Evolutionary conservation across 2,329 filamentous ascomycete species (phyloP), one percentile per base, ranked within the genome.

Genomic region (Phyllosticta ampelicida): DNA sequence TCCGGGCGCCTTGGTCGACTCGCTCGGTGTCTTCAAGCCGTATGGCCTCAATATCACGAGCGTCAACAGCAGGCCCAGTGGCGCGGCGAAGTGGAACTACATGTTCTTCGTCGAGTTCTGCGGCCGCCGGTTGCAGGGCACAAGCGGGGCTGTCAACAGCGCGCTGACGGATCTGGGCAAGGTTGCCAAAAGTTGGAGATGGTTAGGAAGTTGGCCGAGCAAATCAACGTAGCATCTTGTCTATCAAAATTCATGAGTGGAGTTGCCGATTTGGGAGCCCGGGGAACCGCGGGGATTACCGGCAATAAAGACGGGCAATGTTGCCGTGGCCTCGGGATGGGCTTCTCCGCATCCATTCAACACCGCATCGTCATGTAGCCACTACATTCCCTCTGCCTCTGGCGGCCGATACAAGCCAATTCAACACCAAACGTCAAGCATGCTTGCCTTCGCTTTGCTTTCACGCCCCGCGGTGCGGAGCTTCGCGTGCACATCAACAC

Each of bases 71-170:
- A 76, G 92, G 62, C 92, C 92, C 5, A 90, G 88, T 65, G 80
- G 87, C 58, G 76, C 80, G 48, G 75, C 77, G 64, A 83, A 87
- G 19, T 97, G 95, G 82, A 85, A 95, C 70, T 97, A 97, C 74
- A 82, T 96, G 44, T 96, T 97, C 75, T 91, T 97, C 68, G 85
- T 96, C 28, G 92, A 97, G 76, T 90, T 95, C 65, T 82, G 87
- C 69, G 86, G 87, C 1, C 79, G 83, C 69, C 74, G 73, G 63
- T 65, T 70, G 58, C 70, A 73, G 53, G 82, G 83, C 64, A 76
- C 77, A 1, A 77, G 79, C 55, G 80, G 78, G 3, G 76, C 77
- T 61, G 85, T 90, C 16, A 78, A 81, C 60, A 73, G 72, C 20
- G 86, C 84, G 23, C 71, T 91, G 68, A 74, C 74, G 54, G 80